Base-by-base conservation (phyloP, 1,284 basidiomycete species). In the Kwoniella shivajii region DNA sequence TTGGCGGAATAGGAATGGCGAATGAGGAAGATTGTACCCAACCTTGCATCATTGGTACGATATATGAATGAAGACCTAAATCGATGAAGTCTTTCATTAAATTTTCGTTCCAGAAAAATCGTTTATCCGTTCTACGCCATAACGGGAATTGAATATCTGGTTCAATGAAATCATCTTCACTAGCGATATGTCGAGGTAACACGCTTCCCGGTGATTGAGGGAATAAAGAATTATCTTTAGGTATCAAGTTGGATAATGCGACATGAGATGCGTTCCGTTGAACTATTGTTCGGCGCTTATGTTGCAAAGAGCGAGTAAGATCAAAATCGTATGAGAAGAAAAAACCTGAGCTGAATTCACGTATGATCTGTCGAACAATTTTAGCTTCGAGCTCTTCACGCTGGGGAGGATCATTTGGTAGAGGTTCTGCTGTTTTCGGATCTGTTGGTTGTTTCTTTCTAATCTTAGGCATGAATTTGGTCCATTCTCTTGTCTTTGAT, bases 31-130 rank as follows among this genome's bases (percentile, higher is more conserved):
- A 81, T 69, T 92, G 89, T 60, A 87, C 88, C 78, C 87, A 93
- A 3, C 92, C 92, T 79, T 96, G 92, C 84, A 92, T 88, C 49
- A 95, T 82, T 0, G 91, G 91, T 2, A 94, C 79, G 46, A 94
- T 84, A 68, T 88, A 94, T 2, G 86, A 81, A 74, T 94, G 89
- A 11, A 91, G 78, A 1, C 80, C 79, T 7, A 60, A 60, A 30
- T 74, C 71, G 56, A 76, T 68, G 54, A 78, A 73, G 49, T 75
- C 73, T 50, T 72, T 67, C 46, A 73, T 44, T 30, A 76, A 57
- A 50, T 57, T 77, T 67, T 80, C 79, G 69, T 83, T 84, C 76
- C 81, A 83, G 72, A 80, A 83, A 70, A 82, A 83, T 0, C 81
- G 70, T 3, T 73, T 66, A 56, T 83, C 81, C 5, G 76, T 79